Evolutionary conservation across 768 basidiomycete species (phyloP), one percentile per base, ranked within the genome.

Genomic region (Rhizopogon vinicolor): DNA sequence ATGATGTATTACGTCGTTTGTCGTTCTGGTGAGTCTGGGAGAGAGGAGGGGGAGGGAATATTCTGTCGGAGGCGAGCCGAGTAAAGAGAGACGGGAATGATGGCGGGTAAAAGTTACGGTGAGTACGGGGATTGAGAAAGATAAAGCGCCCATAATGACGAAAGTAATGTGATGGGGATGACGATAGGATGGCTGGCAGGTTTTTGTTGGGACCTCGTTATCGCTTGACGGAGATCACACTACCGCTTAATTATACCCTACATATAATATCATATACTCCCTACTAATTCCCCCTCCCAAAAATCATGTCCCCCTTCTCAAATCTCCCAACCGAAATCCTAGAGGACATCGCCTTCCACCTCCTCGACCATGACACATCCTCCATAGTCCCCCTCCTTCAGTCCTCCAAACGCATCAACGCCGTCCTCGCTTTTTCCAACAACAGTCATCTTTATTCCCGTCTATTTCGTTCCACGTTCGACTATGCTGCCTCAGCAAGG

Each of bases 401-500:
- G 31, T 68, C 79, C 4, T 83, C 74, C 54, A 71, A 59, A 2
- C 54, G 63, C 44, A 61, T 87, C 18, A 53, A 81, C 62, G 9
- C 48, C 33, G 51, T 60, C 1, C 76, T 86, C 60, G 52, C 55
- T 8, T 51, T 44, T 14, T 52, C 33, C 5, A 53, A 59, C 0
- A 60, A 68, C 51, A 48, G 48, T 22, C 67, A 72, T 19, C 78
- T 89, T 52, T 81, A 79, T 58, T 75, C 82, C 0, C 68, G 73
- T 33, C 75, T 90, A 7, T 89, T 82, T 62, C 71, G 72, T 13
- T 54, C 65, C 64, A 79, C 75, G 63, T 89, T 89, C 71, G 87
- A 89, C 65, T 50, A 59, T 2, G 67, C 68, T 25, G 82, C 87
- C 0, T 71, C 81, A 42, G 33, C 57, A 1, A 79, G 89, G 22